Evolutionary conservation across 2,329 filamentous ascomycete species (phyloP).

Genomic region (Penicillium griseofulvum): DNA sequence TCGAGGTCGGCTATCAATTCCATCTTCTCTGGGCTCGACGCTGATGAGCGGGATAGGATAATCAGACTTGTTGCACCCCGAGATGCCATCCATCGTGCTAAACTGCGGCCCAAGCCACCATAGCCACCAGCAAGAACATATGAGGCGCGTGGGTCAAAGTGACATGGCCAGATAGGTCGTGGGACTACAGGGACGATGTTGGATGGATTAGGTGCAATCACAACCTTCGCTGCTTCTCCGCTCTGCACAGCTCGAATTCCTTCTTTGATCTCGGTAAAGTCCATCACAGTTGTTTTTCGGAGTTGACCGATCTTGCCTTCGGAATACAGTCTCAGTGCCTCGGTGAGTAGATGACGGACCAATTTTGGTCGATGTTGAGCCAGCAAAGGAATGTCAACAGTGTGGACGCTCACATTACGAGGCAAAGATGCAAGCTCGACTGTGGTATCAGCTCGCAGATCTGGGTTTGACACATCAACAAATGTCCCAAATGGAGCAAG

Average conservation of each 20-base stretch:
- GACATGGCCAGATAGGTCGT: conserved; percentile 1
- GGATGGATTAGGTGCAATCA: conserved; percentile 7
- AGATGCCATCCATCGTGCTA: conserved; percentile 24
- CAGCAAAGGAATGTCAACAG: conserved; percentile 12
- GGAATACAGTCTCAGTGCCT: conserved; percentile 5
- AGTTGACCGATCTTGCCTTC: conserved; percentile 6
- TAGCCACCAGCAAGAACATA: conserved; percentile 27
- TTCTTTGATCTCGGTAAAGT: conserved; percentile 11
- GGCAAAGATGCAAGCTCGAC: conserved; percentile 5
- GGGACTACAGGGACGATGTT: conserved; percentile 7
- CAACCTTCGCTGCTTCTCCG: conserved; percentile 4
- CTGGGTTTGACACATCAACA: conserved; percentile 8
- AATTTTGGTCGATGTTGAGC: conserved; percentile 5
- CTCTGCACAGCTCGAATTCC: not conserved
- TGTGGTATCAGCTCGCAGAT: not conserved
- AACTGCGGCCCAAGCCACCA: conserved; percentile 22
- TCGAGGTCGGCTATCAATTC: conserved; percentile 13
- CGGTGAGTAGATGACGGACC: conserved; percentile 1
- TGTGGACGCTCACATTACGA: conserved; percentile 12
- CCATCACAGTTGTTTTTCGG: conserved; percentile 1
- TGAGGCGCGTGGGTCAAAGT: conserved; percentile 14
- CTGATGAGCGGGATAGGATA: conserved; percentile 19
- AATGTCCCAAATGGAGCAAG: conserved; percentile 21
- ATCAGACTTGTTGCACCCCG: conserved; percentile 20
- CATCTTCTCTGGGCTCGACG: conserved; percentile 4